Percentiles rank a stretch among this genome's conserved stretches.
Evolutionary conservation across 1,139 yeast genomes (phyloP).

Genomic region (Candida labiduridarum): DNA sequence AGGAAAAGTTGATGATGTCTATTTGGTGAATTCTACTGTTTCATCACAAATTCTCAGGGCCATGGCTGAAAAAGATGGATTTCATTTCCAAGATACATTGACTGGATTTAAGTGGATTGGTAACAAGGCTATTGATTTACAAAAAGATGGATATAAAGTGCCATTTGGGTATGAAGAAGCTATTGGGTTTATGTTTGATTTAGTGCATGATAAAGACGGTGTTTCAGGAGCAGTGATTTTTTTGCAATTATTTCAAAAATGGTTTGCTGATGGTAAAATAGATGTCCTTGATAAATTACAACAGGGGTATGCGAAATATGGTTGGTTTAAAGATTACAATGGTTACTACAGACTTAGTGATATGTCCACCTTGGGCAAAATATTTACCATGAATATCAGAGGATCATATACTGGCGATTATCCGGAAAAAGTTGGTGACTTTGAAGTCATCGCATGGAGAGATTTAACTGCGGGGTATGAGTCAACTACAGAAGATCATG

Average conservation of each 20-base stretch:
- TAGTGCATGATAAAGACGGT: slow-evolving; percentile 94
- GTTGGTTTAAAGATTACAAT: slow-evolving; percentile 81
- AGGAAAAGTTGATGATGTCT: slow-evolving; percentile 40
- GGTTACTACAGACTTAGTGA: slow-evolving; percentile 78
- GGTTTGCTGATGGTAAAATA: slow-evolving; percentile 38
- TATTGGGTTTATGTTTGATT: slow-evolving; percentile 87
- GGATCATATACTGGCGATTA: slow-evolving; percentile 36
- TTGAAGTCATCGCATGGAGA: slow-evolving; percentile 66
- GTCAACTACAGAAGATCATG: slow-evolving; percentile 57
- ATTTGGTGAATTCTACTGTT: slow-evolving; percentile 84
- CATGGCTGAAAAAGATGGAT: slow-evolving; percentile 66
- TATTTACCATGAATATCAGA: slow-evolving; percentile 57
- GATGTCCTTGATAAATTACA: slow-evolving; percentile 54
- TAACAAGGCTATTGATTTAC: slow-evolving; percentile 77
- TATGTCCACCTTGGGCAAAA: slow-evolving; percentile 48
- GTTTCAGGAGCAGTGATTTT: slow-evolving; percentile 80
- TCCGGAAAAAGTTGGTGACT: slow-evolving; percentile 53
- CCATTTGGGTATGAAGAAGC: slow-evolving; percentile 97
- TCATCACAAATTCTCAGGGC: slow-evolving; percentile 79
- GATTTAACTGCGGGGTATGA: slow-evolving; percentile 86
- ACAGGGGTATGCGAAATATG: slow-evolving; percentile 64
- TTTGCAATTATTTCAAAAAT: slow-evolving; percentile 64
- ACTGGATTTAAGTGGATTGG: slow-evolving; percentile 99
- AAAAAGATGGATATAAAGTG: slow-evolving; percentile 61
- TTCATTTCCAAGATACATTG: slow-evolving; percentile 74